These are phyloP conservation scores for Aspergillus ellipticus DNA, from an alignment of 495 filamentous ascomycete genomes.

Conservation along the genomic window DNA sequence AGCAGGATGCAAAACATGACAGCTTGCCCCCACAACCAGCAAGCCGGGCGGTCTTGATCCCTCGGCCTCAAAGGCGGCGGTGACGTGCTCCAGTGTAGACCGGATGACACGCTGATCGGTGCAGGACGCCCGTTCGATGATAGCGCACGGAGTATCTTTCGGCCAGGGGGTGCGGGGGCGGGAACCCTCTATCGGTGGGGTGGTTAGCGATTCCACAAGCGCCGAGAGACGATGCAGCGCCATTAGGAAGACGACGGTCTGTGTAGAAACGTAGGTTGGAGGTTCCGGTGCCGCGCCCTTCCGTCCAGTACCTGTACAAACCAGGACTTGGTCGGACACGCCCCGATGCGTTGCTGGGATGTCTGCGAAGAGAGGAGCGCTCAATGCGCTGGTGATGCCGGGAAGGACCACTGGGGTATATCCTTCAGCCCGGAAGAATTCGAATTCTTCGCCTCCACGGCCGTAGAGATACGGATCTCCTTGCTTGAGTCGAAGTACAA, in stretches of 20 bases:
- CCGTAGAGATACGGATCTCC: conserved; percentile 97
- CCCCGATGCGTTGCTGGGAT: conserved; percentile 86
- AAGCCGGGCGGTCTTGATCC: conserved; percentile 87
- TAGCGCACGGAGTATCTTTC: conserved; percentile 73
- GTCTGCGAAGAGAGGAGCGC: conserved; percentile 80
- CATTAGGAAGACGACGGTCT: conserved; percentile 96
- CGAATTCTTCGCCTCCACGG: conserved; percentile 85
- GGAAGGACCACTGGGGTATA: conserved; percentile 72
- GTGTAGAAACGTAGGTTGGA: conserved; percentile 68
- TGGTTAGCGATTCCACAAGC: conserved; percentile 63
- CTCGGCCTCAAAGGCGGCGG: conserved; percentile 79
- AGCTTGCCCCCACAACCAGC: conserved; percentile 82
- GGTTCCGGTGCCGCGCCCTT: conserved; percentile 81
- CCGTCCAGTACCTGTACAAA: conserved; percentile 92
- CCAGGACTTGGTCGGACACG: conserved; percentile 85
- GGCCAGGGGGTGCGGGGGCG: conserved; percentile 40
- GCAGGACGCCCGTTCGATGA: conserved; percentile 91
- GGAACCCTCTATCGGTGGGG: conserved; percentile 5
- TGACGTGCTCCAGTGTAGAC: conserved; percentile 75
- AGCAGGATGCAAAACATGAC: conserved; percentile 64
- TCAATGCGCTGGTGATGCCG: conserved; percentile 83
- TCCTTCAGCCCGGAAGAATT: conserved; percentile 75
- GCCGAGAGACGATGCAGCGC: conserved; percentile 77
- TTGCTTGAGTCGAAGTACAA: conserved; percentile 87
- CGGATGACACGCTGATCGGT: conserved; percentile 90